phyloP scores from a whole-genome alignment of 768 basidiomycete genomes.

The Trametopsis cervina region DNA sequence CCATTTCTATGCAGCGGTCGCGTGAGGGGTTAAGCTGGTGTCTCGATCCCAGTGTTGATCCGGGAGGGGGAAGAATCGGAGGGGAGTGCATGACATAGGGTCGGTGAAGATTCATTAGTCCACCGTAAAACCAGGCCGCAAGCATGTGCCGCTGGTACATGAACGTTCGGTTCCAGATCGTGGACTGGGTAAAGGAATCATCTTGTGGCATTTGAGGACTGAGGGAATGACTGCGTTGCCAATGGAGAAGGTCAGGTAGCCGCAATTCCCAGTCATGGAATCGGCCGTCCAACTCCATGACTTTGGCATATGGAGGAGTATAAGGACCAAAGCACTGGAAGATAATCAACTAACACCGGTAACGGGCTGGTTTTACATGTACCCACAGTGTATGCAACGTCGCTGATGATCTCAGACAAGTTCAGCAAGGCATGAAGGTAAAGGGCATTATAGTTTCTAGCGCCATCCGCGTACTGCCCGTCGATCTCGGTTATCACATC shows the following conservation, averaged over 20 bases:
- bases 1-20: constrained; percentile 32
- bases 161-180: constrained; percentile 26
- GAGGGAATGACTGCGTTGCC: constrained; percentile 19
- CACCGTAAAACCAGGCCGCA: constrained; percentile 40
- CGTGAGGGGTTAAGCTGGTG: constrained; percentile 25
- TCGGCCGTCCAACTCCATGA: constrained; percentile 36
- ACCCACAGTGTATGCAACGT: constrained; percentile 35
- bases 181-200: constrained; percentile 3
- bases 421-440: constrained; percentile 32
- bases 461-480: constrained; percentile 15
- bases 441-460: constrained; percentile 29
- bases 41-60: constrained; percentile 13
- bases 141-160: constrained; percentile 37
- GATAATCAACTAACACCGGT: not conserved
- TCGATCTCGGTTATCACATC: constrained; percentile 27
- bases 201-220: not conserved
- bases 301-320: constrained; percentile 23
- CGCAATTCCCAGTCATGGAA: constrained; percentile 37
- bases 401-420: constrained; percentile 33
- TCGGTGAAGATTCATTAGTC: constrained; percentile 38
- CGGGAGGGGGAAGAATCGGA: constrained; percentile 16
- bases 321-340: constrained; percentile 16
- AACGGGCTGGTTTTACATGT: no score
- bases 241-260: constrained; percentile 35
- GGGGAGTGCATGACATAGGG: constrained; percentile 31